These are phyloP conservation scores for Hamamelis virginiana DNA, from an alignment of 164 flowering plant genomes.

Conservation along the genomic window DNA sequence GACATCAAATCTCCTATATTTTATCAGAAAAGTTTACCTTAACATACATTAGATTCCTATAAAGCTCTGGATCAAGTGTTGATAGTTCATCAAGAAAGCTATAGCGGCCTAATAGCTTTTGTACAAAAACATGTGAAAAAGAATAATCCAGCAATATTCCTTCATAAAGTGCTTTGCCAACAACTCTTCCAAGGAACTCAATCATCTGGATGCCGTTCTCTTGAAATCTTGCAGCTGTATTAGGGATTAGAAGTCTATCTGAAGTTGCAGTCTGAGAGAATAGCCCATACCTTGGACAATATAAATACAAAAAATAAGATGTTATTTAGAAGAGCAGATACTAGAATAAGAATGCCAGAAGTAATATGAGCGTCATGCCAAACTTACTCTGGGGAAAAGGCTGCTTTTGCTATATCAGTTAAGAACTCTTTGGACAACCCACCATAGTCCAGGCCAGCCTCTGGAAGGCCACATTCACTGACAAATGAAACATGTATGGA, in stretches of 20 bases:
- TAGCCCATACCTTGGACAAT: conserved; percentile 67
- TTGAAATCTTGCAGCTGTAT: conserved; percentile 66
- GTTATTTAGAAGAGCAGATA: neutral
- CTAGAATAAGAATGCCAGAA: conserved; percentile 3
- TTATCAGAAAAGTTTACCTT: conserved; percentile 60
- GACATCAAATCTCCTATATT: neutral
- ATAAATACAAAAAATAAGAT: neutral
- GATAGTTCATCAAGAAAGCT: conserved; percentile 98
- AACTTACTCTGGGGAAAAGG: conserved; percentile 88
- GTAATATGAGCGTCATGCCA: neutral
- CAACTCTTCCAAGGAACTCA: conserved; percentile 96
- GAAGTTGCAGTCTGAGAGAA: conserved; percentile 86
- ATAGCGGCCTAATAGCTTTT: conserved; percentile 96
- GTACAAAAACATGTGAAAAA: conserved; percentile 96
- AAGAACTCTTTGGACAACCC: conserved; percentile 94
- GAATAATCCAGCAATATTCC: conserved; percentile 92
- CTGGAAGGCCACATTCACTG: conserved; percentile 94
- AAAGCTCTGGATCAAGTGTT: conserved; percentile 93
- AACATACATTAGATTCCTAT: conserved; percentile 87
- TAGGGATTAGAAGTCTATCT: conserved; percentile 85
- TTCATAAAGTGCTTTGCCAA: conserved; percentile 99
- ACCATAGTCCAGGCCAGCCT: conserved; percentile 99
- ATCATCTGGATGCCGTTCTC: conserved; percentile 92
- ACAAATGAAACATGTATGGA: conserved; percentile 93
- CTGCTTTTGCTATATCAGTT: conserved; percentile 86